Evolutionary conservation across 306 rosid genomes (phyloP).

Genomic region (Prunus davidiana): DNA sequence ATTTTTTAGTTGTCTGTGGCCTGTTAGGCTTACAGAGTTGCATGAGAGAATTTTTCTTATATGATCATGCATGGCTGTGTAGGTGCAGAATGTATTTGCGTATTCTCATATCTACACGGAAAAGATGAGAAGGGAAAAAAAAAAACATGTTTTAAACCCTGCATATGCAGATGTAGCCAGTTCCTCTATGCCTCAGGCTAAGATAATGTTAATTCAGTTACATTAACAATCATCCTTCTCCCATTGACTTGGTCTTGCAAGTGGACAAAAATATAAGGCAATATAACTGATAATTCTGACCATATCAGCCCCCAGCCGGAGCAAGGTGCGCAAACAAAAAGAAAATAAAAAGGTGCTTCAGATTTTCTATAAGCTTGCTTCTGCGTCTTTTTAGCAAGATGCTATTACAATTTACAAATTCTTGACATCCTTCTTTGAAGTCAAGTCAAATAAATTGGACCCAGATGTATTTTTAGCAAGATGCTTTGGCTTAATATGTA

Average conservation of each 20-base stretch:
- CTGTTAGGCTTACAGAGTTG: background rate
- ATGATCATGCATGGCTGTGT: background rate
- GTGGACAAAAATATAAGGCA: background rate
- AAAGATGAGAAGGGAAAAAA: too few species aligned
- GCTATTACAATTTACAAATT: too few species aligned
- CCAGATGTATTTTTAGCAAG: background rate
- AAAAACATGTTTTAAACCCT: too few species aligned
- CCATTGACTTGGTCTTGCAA: background rate
- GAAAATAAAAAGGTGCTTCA: background rate
- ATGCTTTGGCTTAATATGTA: slow-evolving; percentile 1
- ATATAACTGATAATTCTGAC: background rate
- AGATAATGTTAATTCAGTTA: too few species aligned
- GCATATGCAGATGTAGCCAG: too few species aligned
- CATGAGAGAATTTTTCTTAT: background rate
- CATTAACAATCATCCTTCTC: background rate
- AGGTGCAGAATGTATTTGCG: background rate
- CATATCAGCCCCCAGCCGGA: background rate
- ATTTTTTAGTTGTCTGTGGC: background rate
- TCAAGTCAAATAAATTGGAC: background rate
- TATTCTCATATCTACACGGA: background rate
- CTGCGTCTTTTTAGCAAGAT: background rate
- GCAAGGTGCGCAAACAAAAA: background rate
- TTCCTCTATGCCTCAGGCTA: background rate
- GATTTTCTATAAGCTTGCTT: background rate
- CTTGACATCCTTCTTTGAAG: background rate